phyloP scores from a whole-genome alignment of 2,329 filamentous ascomycete genomes.

The Ceratocystiopsis sp. region DNA sequence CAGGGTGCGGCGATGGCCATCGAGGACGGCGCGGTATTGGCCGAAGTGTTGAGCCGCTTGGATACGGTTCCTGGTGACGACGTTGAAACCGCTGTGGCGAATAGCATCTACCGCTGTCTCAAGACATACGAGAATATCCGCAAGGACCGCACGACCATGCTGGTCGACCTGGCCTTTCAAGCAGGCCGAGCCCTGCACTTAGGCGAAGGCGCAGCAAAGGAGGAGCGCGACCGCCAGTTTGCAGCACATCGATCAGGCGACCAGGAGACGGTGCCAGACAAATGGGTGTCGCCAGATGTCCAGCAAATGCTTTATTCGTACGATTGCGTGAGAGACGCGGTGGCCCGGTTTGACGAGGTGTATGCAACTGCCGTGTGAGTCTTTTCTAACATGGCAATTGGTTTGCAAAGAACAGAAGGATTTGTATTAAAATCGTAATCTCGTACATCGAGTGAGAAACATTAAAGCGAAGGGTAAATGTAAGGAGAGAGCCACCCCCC shows the following conservation, averaged over 20 bases:
- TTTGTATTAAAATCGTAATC: too few species aligned
- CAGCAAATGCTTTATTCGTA: conserved; percentile 49
- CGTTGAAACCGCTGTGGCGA: conserved; percentile 9
- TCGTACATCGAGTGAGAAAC: too few species aligned
- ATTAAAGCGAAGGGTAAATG: too few species aligned
- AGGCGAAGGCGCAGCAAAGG: conserved; percentile 38
- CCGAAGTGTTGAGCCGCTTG: conserved; percentile 29
- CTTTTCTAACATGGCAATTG: too few species aligned
- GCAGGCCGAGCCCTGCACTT: conserved; percentile 39
- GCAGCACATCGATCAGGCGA: conserved; percentile 26
- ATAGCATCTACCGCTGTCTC: conserved; percentile 29
- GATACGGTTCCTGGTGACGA: conserved; percentile 5
- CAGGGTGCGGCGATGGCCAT: conserved; percentile 54
- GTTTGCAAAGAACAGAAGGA: too few species aligned
- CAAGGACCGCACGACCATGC: conserved; percentile 33
- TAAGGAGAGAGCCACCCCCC: too few species aligned
- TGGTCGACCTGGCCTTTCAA: conserved; percentile 36
- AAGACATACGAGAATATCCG: conserved; percentile 37
- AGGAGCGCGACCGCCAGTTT: conserved; percentile 41
- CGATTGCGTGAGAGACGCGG: conserved; percentile 39
- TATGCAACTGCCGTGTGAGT: conserved; percentile 14
- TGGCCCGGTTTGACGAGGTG: conserved; percentile 32
- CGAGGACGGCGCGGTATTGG: conserved; percentile 46
- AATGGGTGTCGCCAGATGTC: conserved; percentile 54
- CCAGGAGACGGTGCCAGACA: conserved; percentile 40